Conservation (phyloP, 257 asterid species). For the Nyctanthes arbortristis region DNA sequence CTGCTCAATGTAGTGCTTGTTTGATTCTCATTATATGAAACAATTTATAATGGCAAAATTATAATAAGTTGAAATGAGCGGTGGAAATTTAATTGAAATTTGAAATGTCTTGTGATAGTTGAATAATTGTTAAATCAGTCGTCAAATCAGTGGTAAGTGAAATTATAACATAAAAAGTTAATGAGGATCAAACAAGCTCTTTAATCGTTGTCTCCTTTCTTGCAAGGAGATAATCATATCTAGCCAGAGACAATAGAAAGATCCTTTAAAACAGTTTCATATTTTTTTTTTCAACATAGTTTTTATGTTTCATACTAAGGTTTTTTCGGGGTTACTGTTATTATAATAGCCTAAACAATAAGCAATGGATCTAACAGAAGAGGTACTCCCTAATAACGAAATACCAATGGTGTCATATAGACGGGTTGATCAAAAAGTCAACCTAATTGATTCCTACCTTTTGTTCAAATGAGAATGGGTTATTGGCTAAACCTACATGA, state of each 20-base stretch:
- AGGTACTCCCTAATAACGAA: neutral
- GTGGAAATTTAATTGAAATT: too few relatives aligned
- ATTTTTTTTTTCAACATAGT: neutral
- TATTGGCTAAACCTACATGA: neutral
- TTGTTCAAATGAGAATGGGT: neutral
- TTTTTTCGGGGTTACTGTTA: neutral
- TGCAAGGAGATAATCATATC: neutral
- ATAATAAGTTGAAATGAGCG: too few relatives aligned
- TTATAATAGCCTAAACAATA: neutral
- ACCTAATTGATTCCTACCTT: neutral
- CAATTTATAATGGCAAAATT: too few relatives aligned
- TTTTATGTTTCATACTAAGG: neutral
- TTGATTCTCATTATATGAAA: too few relatives aligned
- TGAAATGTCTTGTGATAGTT: too few relatives aligned
- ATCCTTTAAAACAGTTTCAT: neutral
- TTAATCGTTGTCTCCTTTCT: neutral
- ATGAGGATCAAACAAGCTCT: too few relatives aligned
- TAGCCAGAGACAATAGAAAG: neutral
- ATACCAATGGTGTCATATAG: neutral
- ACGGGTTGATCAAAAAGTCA: neutral
- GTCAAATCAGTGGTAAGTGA: too few relatives aligned
- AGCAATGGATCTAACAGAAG: neutral
- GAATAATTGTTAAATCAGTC: too few relatives aligned
- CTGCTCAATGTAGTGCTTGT: too few relatives aligned
- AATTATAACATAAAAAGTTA: too few relatives aligned